A percentile compares a stretch with the other conserved stretches of the same genome.
Evolutionary conservation across 139 green algal genomes (phyloP).

Genomic region (Microglena sp.): DNA sequence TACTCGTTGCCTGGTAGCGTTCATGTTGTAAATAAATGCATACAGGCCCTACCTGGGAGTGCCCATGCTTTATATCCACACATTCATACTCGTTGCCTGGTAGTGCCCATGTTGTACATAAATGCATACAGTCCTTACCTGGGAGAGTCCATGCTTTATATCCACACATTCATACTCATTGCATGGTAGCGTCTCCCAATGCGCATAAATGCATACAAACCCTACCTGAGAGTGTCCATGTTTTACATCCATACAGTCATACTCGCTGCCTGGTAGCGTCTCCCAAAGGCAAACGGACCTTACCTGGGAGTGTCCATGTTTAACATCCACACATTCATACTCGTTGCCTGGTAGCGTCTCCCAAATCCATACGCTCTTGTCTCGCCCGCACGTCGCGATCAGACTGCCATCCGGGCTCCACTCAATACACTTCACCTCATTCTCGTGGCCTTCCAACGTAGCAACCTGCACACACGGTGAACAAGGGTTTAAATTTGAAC

Average conservation of each 20-base stretch:
- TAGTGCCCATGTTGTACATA: no score
- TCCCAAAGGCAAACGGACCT: background rate
- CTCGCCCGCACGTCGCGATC: conserved; percentile 86
- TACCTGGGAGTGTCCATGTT: conserved; percentile 75
- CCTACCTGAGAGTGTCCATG: background rate
- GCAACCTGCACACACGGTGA: conserved; percentile 37
- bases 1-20: background rate
- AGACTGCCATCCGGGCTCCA: conserved; percentile 71
- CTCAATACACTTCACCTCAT: conserved; percentile 87
- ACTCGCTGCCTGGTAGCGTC: background rate
- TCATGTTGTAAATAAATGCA: background rate
- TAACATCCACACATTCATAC: conserved; percentile 93
- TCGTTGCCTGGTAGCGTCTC: conserved; percentile 71
- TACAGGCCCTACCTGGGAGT: conserved; percentile 43
- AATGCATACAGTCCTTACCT: no score
- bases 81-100: conserved; percentile 85
- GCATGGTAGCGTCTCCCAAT: background rate
- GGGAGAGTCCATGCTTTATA: no score
- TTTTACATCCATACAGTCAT: background rate
- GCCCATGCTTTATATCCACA: conserved; percentile 88
- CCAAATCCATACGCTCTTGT: conserved; percentile 93
- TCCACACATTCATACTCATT: background rate
- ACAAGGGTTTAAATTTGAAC: background rate
- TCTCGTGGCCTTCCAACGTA: conserved; percentile 87
- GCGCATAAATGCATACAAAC: background rate